phyloP scores from a whole-genome alignment of 2,329 filamentous ascomycete genomes.

The Aspergillaceae sp. region DNA sequence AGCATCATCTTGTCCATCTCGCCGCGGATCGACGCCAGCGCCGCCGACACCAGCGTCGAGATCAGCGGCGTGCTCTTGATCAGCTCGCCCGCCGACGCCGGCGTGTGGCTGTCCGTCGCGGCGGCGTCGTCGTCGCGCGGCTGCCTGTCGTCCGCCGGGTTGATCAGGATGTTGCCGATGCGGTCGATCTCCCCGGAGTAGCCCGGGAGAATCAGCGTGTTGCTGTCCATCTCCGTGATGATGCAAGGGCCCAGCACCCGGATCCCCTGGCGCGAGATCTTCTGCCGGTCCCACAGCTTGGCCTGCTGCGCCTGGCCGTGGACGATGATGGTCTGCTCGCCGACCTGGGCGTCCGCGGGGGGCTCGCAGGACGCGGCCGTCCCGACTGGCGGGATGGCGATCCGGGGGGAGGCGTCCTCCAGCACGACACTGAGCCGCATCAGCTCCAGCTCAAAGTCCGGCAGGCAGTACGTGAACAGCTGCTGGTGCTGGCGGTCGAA shows the following conservation, averaged over 20 bases:
- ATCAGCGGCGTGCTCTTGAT: constrained; percentile 36
- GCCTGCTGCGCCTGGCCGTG: constrained; percentile 35
- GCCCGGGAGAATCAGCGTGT: constrained; percentile 43
- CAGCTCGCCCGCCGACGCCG: constrained; percentile 27
- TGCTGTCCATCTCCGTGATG: constrained; percentile 45
- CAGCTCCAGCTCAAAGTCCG: constrained; percentile 39
- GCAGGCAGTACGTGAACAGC: constrained; percentile 39
- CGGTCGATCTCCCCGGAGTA: constrained; percentile 40
- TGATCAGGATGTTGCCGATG: constrained; percentile 44
- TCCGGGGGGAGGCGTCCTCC: constrained; percentile 35
- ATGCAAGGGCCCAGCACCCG: constrained; percentile 39
- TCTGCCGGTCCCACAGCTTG: constrained; percentile 38
- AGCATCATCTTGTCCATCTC: constrained; percentile 47
- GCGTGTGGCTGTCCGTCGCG: constrained; percentile 22
- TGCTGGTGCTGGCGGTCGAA: constrained; percentile 39
- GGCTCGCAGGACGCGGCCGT: constrained; percentile 9
- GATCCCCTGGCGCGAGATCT: constrained; percentile 33
- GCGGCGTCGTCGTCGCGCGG: constrained; percentile 1
- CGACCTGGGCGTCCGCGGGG: constrained; percentile 26
- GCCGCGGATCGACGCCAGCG: constrained; percentile 38
- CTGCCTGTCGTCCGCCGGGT: constrained; percentile 25
- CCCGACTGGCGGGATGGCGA: constrained; percentile 29
- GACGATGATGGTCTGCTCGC: constrained; percentile 33
- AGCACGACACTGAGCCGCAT: constrained; percentile 41
- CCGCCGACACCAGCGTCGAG: constrained; percentile 38